Percentiles rank a stretch among this genome's conserved stretches.
These are phyloP conservation scores for Graphiopsis chlorocephala DNA, from an alignment of 2,329 filamentous ascomycete genomes.

Conservation along the genomic window DNA sequence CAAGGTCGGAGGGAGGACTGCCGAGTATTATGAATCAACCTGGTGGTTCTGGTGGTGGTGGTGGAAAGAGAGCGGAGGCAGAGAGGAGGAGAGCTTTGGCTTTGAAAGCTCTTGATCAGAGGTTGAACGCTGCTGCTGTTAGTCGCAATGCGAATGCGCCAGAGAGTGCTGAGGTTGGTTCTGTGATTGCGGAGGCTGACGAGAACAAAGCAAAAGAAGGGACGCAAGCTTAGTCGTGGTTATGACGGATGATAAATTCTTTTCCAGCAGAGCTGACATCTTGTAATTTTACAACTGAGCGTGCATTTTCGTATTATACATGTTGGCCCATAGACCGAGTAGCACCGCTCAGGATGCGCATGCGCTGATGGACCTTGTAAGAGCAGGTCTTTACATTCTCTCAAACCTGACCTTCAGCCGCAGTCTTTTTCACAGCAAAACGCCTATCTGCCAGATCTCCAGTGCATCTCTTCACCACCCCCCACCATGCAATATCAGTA, in stretches of 20 bases:
- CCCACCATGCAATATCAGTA: not conserved
- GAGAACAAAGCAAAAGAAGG: not conserved
- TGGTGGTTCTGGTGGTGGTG: conserved; percentile 44
- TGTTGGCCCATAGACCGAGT: not conserved
- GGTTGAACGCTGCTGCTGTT: conserved; percentile 70
- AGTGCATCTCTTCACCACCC: not conserved
- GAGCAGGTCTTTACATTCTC: not conserved
- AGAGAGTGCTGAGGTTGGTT: not conserved
- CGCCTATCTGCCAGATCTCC: not conserved
- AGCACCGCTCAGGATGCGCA: not conserved
- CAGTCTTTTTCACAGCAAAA: not conserved
- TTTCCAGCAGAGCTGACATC: not conserved
- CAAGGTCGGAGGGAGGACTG: conserved; percentile 59
- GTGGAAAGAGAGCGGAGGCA: conserved; percentile 79
- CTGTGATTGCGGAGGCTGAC: not conserved
- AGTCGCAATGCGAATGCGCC: conserved; percentile 2
- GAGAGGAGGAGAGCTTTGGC: conserved; percentile 86
- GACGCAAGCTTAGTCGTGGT: not conserved
- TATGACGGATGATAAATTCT: not conserved
- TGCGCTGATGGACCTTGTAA: not conserved
- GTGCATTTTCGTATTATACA: not conserved
- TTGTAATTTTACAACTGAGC: not conserved
- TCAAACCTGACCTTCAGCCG: not conserved
- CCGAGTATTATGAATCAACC: conserved; percentile 54
- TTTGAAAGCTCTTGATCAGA: conserved; percentile 86